phyloP scores from a whole-genome alignment of 495 filamentous ascomycete genomes.

The Hapsidospora chrysogenum region DNA sequence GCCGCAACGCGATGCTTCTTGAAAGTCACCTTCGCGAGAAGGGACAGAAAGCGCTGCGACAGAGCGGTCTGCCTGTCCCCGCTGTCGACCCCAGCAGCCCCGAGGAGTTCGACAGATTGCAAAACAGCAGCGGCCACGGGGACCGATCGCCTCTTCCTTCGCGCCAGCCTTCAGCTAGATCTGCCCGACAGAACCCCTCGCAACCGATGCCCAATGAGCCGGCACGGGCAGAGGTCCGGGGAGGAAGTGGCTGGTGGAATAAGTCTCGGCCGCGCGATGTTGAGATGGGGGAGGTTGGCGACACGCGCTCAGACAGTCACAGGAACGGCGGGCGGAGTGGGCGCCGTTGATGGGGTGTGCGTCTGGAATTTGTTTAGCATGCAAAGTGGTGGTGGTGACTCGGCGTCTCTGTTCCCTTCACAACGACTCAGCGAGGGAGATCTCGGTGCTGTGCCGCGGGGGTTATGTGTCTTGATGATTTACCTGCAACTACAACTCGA shows the following conservation, averaged over 20 bases:
- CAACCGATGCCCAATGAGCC: too few species aligned
- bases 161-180: conserved; percentile 3
- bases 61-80: conserved; percentile 13
- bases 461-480: too few species aligned
- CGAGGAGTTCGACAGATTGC: conserved; percentile 19
- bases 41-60: conserved; percentile 25
- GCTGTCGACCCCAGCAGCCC: conserved; percentile 23
- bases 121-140: conserved; percentile 5
- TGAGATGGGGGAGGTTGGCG: conserved; percentile 15
- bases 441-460: too few species aligned
- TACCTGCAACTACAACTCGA: too few species aligned
- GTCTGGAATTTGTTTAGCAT: too few species aligned
- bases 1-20: conserved; percentile 57
- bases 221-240: background rate
- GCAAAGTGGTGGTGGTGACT: too few species aligned
- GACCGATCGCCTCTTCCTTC: conserved; percentile 1
- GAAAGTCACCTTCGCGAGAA: conserved; percentile 52
- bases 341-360: too few species aligned
- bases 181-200: conserved; percentile 6
- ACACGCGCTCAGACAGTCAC: too few species aligned
- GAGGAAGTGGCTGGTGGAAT: conserved; percentile 14
- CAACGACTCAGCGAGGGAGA: too few species aligned
- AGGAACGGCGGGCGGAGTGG: too few species aligned
- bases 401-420: too few species aligned
- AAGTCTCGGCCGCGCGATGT: conserved; percentile 18